Evolutionary conservation across 2,329 filamentous ascomycete species (phyloP).

Genomic region (Immersiporthe knoxdaviesiana): DNA sequence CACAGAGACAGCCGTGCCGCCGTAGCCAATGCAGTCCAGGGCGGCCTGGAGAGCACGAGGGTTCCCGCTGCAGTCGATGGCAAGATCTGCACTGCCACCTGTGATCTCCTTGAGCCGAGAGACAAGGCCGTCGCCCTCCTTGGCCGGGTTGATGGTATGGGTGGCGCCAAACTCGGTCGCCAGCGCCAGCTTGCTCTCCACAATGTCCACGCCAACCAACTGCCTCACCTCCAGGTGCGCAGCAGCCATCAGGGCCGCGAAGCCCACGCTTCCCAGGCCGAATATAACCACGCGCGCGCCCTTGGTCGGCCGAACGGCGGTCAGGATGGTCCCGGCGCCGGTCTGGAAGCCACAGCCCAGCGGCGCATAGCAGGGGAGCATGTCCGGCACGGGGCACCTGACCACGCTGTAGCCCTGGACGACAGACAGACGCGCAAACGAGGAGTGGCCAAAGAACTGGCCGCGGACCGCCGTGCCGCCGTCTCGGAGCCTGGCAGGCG

Average conservation of each 20-base stretch:
- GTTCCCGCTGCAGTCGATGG: conserved; percentile 40
- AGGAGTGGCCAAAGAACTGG: conserved; percentile 41
- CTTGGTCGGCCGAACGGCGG: conserved; percentile 37
- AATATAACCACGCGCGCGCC: conserved; percentile 41
- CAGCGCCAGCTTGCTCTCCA: conserved; percentile 45
- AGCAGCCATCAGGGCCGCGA: conserved; percentile 45
- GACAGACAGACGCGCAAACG: conserved; percentile 35
- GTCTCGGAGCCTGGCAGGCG: conserved; percentile 28
- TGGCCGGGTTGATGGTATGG: conserved; percentile 41
- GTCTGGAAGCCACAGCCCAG: conserved; percentile 49
- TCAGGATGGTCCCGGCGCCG: conserved; percentile 46
- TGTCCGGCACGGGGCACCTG: conserved; percentile 32
- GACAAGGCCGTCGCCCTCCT: conserved; percentile 35
- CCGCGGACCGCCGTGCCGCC: conserved; percentile 31
- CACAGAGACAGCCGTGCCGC: conserved; percentile 40
- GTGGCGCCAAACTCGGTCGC: conserved; percentile 51
- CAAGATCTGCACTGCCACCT: conserved; percentile 36
- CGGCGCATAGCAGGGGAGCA: conserved; percentile 41
- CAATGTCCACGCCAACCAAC: conserved; percentile 52
- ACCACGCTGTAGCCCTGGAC: conserved; percentile 35
- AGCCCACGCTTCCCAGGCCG: conserved; percentile 46
- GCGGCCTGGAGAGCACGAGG: conserved; percentile 36
- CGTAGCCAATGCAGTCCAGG: conserved; percentile 37
- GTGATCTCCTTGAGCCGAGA: conserved; percentile 36
- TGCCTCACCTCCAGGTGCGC: conserved; percentile 35